These are phyloP conservation scores for Collybia sp. DNA, from an alignment of 768 basidiomycete genomes.

Conservation along the genomic window DNA sequence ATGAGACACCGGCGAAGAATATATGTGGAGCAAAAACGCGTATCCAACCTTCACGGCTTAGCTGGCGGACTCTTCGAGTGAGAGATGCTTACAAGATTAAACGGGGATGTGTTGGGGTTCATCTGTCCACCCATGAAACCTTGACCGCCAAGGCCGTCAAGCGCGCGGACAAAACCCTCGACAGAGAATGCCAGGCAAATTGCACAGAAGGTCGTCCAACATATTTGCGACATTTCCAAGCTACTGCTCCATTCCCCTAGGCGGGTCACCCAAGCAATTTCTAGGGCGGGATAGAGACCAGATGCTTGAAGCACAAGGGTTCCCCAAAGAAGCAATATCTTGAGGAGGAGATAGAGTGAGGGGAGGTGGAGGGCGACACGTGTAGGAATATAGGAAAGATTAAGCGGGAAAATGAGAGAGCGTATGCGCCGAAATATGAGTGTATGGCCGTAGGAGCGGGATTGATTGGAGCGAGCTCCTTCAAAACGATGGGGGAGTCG, in stretches of 20 bases:
- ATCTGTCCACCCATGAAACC: constrained; percentile 28
- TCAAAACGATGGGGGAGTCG: constrained; percentile 27
- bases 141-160: constrained; percentile 54
- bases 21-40: constrained; percentile 71
- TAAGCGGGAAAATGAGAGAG: constrained; percentile 51
- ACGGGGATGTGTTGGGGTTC: constrained; percentile 52
- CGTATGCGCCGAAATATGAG: constrained; percentile 23
- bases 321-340: constrained; percentile 53
- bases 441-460: constrained; percentile 11
- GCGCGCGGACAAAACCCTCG: constrained; percentile 60
- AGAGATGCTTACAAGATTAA: constrained; percentile 59
- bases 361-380: constrained; percentile 59
- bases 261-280: constrained; percentile 8
- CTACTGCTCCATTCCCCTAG: constrained; percentile 42
- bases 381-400: constrained; percentile 55
- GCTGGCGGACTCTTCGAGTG: not conserved
- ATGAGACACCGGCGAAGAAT: constrained; percentile 63
- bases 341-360: constrained; percentile 56
- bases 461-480: constrained; percentile 12
- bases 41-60: constrained; percentile 58
- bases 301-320: constrained; percentile 56
- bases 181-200: constrained; percentile 62
- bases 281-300: constrained; percentile 30
- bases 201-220: constrained; percentile 71
- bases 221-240: constrained; percentile 57